Percentiles rank a stretch among this genome's conserved stretches.
These are phyloP conservation scores for Phytophthora tubulina DNA, from an alignment of 352 stramenopile species.

Conservation along the genomic window DNA sequence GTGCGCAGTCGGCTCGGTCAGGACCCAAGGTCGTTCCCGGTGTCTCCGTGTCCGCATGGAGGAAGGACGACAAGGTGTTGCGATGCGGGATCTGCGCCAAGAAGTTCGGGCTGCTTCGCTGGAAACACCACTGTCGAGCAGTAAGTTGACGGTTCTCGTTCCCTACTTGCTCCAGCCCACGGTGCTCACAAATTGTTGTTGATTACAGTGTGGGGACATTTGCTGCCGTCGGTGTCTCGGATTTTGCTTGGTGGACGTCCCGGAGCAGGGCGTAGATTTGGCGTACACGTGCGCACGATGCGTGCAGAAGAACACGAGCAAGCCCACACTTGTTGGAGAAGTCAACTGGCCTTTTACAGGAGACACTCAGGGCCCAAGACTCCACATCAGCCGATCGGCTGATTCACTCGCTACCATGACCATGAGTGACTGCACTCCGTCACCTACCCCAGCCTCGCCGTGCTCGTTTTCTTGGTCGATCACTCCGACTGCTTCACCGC, in stretches of 20 bases:
- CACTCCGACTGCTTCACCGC: conserved; percentile 44
- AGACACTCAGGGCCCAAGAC: conserved; percentile 34
- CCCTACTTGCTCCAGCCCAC: neutral
- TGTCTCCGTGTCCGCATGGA: conserved; percentile 64
- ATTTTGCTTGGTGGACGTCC: conserved; percentile 77
- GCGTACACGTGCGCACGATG: conserved; percentile 73
- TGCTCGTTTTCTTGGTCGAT: conserved; percentile 54
- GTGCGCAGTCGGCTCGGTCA: conserved; percentile 34
- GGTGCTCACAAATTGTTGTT: conserved; percentile 33
- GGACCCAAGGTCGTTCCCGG: conserved; percentile 56
- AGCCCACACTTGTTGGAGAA: conserved; percentile 56
- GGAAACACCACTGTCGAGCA: conserved; percentile 76
- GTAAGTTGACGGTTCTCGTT: conserved; percentile 41
- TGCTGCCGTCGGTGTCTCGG: conserved; percentile 74
- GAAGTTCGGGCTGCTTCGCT: conserved; percentile 70
- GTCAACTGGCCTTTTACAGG: conserved; percentile 57
- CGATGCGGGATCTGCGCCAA: conserved; percentile 75
- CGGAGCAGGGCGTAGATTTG: conserved; percentile 67
- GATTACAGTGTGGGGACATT: conserved; percentile 70
- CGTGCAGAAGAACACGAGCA: conserved; percentile 62
- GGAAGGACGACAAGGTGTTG: conserved; percentile 50
- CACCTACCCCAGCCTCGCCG: conserved; percentile 30
- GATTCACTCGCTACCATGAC: conserved; percentile 37
- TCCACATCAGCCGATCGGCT: conserved; percentile 34
- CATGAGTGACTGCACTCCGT: conserved; percentile 34